A percentile compares a stretch with the other conserved stretches of the same genome.
phyloP scores from a whole-genome alignment of 139 green algal species.

The Chlorella vulgaris region DNA sequence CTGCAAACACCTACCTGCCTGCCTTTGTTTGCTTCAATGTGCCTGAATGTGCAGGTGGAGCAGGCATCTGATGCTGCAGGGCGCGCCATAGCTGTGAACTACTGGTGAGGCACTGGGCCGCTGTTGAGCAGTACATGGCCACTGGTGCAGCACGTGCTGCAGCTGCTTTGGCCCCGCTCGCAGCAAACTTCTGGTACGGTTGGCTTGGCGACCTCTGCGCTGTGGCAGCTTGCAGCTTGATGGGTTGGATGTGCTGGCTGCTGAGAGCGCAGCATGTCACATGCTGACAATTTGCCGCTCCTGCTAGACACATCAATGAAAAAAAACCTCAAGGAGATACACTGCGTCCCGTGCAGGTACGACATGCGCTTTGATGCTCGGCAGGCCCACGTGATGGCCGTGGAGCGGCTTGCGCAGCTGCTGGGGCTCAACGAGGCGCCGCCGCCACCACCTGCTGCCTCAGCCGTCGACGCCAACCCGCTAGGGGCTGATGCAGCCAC shows the following conservation, averaged over 20 bases:
- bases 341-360: slow-evolving; percentile 53
- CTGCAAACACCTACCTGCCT: background rate
- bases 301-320: too few relatives aligned
- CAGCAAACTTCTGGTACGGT: too few relatives aligned
- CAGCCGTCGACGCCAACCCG: background rate
- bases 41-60: slow-evolving; percentile 10
- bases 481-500: too few relatives aligned
- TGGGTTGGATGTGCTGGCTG: background rate
- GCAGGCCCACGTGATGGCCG: slow-evolving; percentile 56
- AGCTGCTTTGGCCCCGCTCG: too few relatives aligned
- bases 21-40: background rate
- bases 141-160: too few relatives aligned
- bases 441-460: background rate
- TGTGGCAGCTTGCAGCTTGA: background rate
- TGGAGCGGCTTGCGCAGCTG: slow-evolving; percentile 52
- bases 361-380: slow-evolving; percentile 78
- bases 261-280: background rate
- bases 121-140: too few relatives aligned
- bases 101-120: slow-evolving; percentile 56
- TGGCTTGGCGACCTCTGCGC: too few relatives aligned
- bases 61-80: slow-evolving; percentile 39
- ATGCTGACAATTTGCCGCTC: too few relatives aligned
- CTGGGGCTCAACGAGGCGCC: slow-evolving; percentile 32
- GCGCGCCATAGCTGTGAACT: slow-evolving; percentile 82
- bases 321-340: too few relatives aligned